A percentile compares a stretch with the other conserved stretches of the same genome.
These are phyloP conservation scores for Nicotiana paniculata DNA, from an alignment of 257 asterid species.

Conservation along the genomic window DNA sequence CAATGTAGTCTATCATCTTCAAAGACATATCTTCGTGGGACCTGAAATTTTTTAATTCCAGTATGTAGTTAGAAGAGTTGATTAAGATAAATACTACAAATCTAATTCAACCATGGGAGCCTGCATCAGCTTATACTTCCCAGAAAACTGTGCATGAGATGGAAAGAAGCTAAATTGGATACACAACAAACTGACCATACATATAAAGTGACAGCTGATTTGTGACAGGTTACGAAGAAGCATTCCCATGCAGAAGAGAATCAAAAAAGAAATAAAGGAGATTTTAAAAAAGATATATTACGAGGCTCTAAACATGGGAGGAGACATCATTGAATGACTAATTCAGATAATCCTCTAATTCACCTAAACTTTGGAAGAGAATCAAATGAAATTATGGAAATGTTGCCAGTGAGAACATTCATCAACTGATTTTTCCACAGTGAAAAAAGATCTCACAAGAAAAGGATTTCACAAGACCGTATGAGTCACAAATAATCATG, in stretches of 20 bases:
- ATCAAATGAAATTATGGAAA: background rate
- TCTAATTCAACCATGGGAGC: background rate
- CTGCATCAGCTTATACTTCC: background rate
- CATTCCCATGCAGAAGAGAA: background rate
- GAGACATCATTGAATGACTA: background rate
- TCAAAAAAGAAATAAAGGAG: background rate
- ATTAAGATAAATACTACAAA: background rate
- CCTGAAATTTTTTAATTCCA: constrained; percentile 38
- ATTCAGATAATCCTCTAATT: background rate
- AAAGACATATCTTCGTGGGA: constrained; percentile 91
- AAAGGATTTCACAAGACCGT: background rate
- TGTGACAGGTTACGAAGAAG: background rate
- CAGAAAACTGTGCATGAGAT: background rate
- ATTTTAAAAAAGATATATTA: background rate
- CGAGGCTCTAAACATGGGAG: background rate
- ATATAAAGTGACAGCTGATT: background rate
- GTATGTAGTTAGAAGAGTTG: constrained; percentile 1
- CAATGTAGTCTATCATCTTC: constrained; percentile 76
- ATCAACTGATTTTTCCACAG: background rate
- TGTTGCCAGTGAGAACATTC: background rate
- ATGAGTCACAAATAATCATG: background rate
- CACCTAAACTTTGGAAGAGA: background rate
- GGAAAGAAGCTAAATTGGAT: background rate
- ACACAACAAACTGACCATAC: background rate
- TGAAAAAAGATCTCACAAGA: background rate